Evolutionary conservation across 2,329 filamentous ascomycete species (phyloP), one percentile per base, ranked within the genome.

Genomic region (Neofusicoccum sp.): DNA sequence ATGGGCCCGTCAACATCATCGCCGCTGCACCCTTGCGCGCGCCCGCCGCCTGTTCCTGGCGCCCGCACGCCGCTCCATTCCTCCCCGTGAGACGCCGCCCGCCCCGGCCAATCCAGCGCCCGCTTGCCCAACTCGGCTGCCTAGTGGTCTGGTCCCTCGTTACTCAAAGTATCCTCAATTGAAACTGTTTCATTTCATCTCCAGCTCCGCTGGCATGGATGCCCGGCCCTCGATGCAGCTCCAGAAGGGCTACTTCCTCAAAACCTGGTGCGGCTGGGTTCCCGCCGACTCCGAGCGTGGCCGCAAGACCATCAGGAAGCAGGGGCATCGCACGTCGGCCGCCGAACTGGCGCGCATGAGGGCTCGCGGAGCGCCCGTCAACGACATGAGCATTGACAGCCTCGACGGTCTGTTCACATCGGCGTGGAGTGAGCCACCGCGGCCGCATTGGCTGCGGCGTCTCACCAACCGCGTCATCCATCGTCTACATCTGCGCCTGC

Each of bases 111-210:
- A 51, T 49, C 47, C 33, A 41, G 28, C 44, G 36, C 44, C 41
- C n/a, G n/a, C 44, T n/a, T 40, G 41, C 56, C 56, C 33, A 58
- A 58, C 31, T 12, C 44, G 44, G 44, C 24, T 44, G 43, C 26
- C 34, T 48, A 40, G 57, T 59, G 34, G 44, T 59, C 44, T 49
- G 44, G 57, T 51, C 57, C 30, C 44, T 31, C 57, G 57, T 60
- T 60, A 51, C 57, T 24, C 47, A 48, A 34, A 60, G 44, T 60
- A 60, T 60, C 58, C 48, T 61, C 59, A 61, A 61, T 61, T 61
- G 59, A 61, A 61, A 56, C 59, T 56, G 59, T 61, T 56, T 61
- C 59, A 61, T 61, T 57, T 12, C 41, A 34, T 48, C 47, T 54
- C 34, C 47, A 60, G 47, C 58, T 53, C 38, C 41, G 14, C 33